Evolutionary conservation across 768 basidiomycete species (phyloP), one percentile per base, ranked within the genome.

Genomic region (Agaricus sinodeliciosus): DNA sequence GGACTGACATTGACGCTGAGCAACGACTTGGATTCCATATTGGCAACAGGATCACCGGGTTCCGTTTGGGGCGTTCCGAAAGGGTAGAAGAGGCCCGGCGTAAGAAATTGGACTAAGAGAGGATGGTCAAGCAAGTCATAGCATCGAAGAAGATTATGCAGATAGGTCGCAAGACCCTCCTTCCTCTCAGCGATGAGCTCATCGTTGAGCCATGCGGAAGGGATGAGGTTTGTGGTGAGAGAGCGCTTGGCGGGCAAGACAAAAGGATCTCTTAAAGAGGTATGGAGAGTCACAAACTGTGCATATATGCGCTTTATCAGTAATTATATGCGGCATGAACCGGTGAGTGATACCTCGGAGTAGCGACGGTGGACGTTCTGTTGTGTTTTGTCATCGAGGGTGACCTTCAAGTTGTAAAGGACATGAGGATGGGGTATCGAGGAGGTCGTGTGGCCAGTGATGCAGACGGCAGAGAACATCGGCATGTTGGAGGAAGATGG

Each of bases 131-230:
- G 62, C 56, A 69, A 76, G 26, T 68, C 62, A 12, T 68, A 60
- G n/a, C 65, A 68, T 5, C 62, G 59, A 12, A 77, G 56, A 27
- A 80, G 62, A 45, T 65, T 63, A 31, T 63, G 62, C 28, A 80
- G 64, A 55, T 79, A 80, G 12, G 66, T 60, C 13, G 68, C 63
- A 2, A 80, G 61, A 3, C 77, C 78, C 5, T 63, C 62, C 62
- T 79, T 81, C 56, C 80, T 74, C 59, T 78, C 77, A 0, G 69
- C 62, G 48, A 81, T 78, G 35, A 80, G 73, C 9, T 67, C 53
- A 55, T 81, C 77, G 58, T 80, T 75, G 13, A 75, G 66, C 78
- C 80, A 80, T 2, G 76, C 75, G 1, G 73, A 74, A 0, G 78
- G 78, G 16, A 78, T 51, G 58, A 80, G 76, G 1, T 69, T 70